Percentiles rank a stretch among this genome's conserved stretches.
Conservation (phyloP, 371 early-diverging fungal genomes). For the Chytridiales sp. region DNA sequence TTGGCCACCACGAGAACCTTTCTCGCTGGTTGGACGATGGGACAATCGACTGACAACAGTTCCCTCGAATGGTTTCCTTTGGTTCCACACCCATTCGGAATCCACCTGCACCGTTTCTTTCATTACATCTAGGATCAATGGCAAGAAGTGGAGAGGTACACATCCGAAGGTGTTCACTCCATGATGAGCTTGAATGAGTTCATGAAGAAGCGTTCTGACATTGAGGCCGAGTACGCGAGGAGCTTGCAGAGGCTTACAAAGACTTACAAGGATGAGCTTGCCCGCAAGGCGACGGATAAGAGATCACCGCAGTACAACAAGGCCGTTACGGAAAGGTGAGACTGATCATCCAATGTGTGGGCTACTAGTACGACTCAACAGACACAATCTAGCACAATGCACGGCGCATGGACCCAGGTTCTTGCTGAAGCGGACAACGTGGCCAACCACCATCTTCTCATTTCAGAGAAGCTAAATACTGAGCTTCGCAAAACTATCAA, state of each 20-base stretch:
- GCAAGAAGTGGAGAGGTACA: conserved; percentile 36
- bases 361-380: background rate
- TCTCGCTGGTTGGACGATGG: no score
- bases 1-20: no score
- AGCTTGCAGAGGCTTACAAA: conserved; percentile 35
- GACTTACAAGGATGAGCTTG: conserved; percentile 38
- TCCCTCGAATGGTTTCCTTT: no score
- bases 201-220: conserved; percentile 39
- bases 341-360: background rate
- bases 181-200: conserved; percentile 43
- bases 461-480: conserved; percentile 34
- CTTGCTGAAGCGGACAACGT: conserved; percentile 39
- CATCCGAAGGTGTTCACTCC: conserved; percentile 28
- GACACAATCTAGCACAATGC: conserved; percentile 25
- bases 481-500: conserved; percentile 42
- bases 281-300: conserved; percentile 20
- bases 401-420: conserved; percentile 39
- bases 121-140: conserved; percentile 41
- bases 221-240: conserved; percentile 40
- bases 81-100: background rate
- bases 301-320: conserved; percentile 18
- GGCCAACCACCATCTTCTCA: conserved; percentile 22
- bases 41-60: no score
- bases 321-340: conserved; percentile 38
- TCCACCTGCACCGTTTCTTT: background rate